Percentiles rank a stretch among this genome's conserved stretches.
phyloP scores from a whole-genome alignment of 371 early-diverging fungal species.

The Encephalitozoon hellem region DNA sequence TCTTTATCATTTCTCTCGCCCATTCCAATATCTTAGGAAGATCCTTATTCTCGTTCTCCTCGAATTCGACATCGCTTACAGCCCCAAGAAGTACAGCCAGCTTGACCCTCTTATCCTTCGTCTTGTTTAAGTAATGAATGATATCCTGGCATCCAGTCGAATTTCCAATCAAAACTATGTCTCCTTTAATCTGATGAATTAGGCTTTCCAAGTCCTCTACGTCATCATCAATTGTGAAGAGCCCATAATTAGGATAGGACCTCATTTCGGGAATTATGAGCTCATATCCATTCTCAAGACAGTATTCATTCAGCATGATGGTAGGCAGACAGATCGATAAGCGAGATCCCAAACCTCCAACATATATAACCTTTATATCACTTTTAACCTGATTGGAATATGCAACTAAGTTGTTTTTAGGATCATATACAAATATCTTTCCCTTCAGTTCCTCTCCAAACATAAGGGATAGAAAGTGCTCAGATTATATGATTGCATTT shows the following conservation, averaged over 20 bases:
- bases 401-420: not conserved
- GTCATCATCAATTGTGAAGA: conserved; percentile 28
- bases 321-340: conserved; percentile 1
- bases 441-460: conserved; percentile 7
- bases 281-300: not conserved
- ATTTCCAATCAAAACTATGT: conserved; percentile 53
- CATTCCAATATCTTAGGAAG: conserved; percentile 11
- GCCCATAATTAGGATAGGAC: conserved; percentile 34
- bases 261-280: conserved; percentile 39
- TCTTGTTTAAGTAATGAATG: conserved; percentile 31
- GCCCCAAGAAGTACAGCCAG: conserved; percentile 53
- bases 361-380: conserved; percentile 6
- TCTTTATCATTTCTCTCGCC: conserved; percentile 12
- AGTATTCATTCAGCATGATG: not conserved
- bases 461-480: not conserved
- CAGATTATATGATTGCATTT: not conserved
- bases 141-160: conserved; percentile 59
- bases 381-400: conserved; percentile 21
- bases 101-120: not conserved
- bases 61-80: conserved; percentile 60
- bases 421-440: conserved; percentile 26
- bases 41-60: conserved; percentile 26
- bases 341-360: conserved; percentile 28
- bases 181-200: not conserved
- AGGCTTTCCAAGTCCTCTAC: conserved; percentile 24